Evolutionary conservation across 345 rosid species (phyloP).

Genomic region (Hibiscus tridactylites): DNA sequence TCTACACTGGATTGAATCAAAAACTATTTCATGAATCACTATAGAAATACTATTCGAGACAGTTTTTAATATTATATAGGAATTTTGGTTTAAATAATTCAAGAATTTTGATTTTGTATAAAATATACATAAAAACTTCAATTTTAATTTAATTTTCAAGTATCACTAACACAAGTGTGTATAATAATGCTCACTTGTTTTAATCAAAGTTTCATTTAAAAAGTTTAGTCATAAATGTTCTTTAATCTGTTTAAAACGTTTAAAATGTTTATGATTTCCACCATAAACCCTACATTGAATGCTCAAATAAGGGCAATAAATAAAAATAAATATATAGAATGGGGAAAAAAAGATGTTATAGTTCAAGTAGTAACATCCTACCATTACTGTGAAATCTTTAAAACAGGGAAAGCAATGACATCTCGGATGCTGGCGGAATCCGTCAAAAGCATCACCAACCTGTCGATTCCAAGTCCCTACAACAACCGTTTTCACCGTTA

Average conservation of each 20-base stretch:
- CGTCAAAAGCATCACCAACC: slow-evolving; percentile 83
- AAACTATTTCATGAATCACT: too few species aligned
- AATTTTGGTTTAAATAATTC: too few species aligned
- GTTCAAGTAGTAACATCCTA: neutral
- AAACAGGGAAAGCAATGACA: slow-evolving; percentile 87
- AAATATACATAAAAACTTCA: too few species aligned
- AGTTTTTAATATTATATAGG: too few species aligned
- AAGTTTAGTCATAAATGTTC: neutral
- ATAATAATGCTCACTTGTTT: neutral
- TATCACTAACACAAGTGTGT: too few species aligned
- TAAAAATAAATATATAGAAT: neutral
- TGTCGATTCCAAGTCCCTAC: slow-evolving; percentile 91
- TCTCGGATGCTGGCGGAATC: slow-evolving; percentile 85
- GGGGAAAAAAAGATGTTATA: neutral
- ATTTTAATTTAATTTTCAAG: too few species aligned
- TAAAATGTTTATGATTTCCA: neutral
- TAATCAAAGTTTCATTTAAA: neutral
- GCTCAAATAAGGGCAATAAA: neutral
- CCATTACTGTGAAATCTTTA: slow-evolving; percentile 50
- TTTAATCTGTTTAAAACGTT: neutral
- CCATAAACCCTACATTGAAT: neutral
- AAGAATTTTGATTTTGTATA: too few species aligned
- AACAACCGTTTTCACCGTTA: neutral
- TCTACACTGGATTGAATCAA: too few species aligned
- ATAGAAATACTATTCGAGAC: too few species aligned